Conservation (phyloP, 1,139 yeast species). For the Wickerhamomyces sp. region DNA sequence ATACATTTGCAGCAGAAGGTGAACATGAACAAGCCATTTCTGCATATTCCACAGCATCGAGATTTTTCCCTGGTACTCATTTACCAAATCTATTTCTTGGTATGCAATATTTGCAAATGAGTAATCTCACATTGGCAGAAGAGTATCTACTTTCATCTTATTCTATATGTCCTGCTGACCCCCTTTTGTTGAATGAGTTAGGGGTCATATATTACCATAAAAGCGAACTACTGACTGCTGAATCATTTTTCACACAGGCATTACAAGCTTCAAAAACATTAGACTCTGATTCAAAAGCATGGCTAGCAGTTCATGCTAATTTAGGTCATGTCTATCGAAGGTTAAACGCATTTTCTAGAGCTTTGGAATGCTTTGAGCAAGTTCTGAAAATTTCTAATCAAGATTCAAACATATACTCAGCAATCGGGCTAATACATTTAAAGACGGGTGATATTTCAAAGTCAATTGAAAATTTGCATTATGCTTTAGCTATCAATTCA, state of each 20-base stretch:
- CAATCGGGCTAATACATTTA: conserved; percentile 79
- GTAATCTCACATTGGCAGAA: conserved; percentile 75
- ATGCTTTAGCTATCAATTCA: conserved; percentile 75
- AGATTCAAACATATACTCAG: conserved; percentile 74
- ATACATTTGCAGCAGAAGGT: conserved; percentile 95
- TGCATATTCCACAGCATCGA: conserved; percentile 93
- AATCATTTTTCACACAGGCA: conserved; percentile 68
- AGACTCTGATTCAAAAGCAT: conserved; percentile 76
- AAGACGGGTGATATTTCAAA: conserved; percentile 59
- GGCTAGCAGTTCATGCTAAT: conserved; percentile 85
- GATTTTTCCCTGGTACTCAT: conserved; percentile 93
- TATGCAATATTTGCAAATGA: conserved; percentile 92
- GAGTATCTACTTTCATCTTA: conserved; percentile 79
- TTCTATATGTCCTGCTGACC: conserved; percentile 79
- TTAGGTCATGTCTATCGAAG: conserved; percentile 88
- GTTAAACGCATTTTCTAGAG: conserved; percentile 55
- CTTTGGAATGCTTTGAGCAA: conserved; percentile 71
- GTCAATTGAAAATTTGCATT: conserved; percentile 76
- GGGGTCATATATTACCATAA: conserved; percentile 88
- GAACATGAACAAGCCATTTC: conserved; percentile 98
- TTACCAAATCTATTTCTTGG: conserved; percentile 88
- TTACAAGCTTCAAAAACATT: conserved; percentile 62
- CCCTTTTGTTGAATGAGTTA: conserved; percentile 80
- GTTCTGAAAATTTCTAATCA: conserved; percentile 66
- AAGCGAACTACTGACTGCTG: conserved; percentile 64